Evolutionary conservation across 2,329 filamentous ascomycete genomes (phyloP), one percentile per base, ranked within the genome.

Genomic region (Arachnomyces sp.): DNA sequence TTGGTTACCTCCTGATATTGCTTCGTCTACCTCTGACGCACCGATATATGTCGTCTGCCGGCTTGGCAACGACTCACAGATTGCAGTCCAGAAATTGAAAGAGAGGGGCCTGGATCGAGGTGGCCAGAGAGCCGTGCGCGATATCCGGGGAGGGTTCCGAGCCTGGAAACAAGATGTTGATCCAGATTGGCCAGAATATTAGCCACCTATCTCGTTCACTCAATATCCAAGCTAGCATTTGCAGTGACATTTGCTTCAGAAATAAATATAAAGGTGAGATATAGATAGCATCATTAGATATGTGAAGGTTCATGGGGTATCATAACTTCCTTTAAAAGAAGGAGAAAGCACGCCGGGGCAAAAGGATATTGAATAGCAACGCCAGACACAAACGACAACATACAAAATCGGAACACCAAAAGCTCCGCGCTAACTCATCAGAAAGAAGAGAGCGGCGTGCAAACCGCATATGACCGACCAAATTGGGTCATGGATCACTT

Each of bases 51-150:
- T 71, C 12, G 60, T 72, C 7, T 72, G 69, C 44, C 65, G 67
- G 11, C 57, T 63, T n/a, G 69, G 69, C 2, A 72, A 72, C 36
- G 69, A 72, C 40, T 71, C 68, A 2, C 69, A 71, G 44, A 49
- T 66, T 15, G 68, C 61, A 0, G 68, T 69, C 4, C 52, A 59
- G 40, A 65, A 51, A 41, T 34, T 71, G 33, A 67, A 64, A 38
- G 59, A 67, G 11, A 38, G 63, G 7, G 60, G 62, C 6, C 36
- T 63, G 7, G 61, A 61, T 31, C 52, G 47, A 16, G 48, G 51
- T 13, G 61, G 61, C 1, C 41, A 58, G 38, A 52, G 61, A 33
- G 58, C 52, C 34, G 54, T 68, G 14, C 57, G 57, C 3, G 66
- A 69, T 44, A 62, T 69, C n/a, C 55, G 50, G 13, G 66, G 66